Evolutionary conservation across 352 stramenopile genomes (phyloP).

Genomic region (Phytophthora niederhauseri): DNA sequence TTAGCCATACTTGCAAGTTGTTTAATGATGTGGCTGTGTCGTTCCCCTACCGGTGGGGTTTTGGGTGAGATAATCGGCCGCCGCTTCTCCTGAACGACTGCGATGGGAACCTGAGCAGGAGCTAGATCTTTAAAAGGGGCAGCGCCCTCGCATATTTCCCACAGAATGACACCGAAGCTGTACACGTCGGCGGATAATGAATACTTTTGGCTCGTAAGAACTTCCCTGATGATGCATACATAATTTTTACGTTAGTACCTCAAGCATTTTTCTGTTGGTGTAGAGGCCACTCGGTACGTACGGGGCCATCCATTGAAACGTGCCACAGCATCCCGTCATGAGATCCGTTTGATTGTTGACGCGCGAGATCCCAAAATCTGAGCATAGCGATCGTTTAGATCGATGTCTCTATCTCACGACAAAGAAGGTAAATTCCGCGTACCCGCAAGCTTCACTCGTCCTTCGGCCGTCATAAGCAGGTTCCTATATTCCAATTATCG

Average conservation of each 20-base stretch:
- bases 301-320: conserved; percentile 87
- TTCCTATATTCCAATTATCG: conserved; percentile 44
- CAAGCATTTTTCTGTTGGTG: neutral
- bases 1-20: neutral
- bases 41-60: conserved; percentile 53
- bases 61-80: conserved; percentile 59
- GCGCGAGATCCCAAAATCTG: conserved; percentile 83
- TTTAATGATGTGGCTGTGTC: neutral
- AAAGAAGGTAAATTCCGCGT: neutral
- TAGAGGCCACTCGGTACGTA: conserved; percentile 33
- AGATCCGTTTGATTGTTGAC: conserved; percentile 51
- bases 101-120: conserved; percentile 60
- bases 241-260: neutral
- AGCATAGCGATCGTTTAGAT: neutral
- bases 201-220: conserved; percentile 69
- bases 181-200: conserved; percentile 80
- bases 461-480: conserved; percentile 73
- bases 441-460: conserved; percentile 76
- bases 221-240: conserved; percentile 47
- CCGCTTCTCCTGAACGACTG: conserved; percentile 71
- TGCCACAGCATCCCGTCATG: conserved; percentile 82
- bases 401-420: neutral
- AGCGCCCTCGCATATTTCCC: conserved; percentile 76
- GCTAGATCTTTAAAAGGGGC: conserved; percentile 67
- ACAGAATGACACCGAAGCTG: conserved; percentile 83